Base-by-base conservation (phyloP, 345 rosid genomes). In the Draba incana region DNA sequence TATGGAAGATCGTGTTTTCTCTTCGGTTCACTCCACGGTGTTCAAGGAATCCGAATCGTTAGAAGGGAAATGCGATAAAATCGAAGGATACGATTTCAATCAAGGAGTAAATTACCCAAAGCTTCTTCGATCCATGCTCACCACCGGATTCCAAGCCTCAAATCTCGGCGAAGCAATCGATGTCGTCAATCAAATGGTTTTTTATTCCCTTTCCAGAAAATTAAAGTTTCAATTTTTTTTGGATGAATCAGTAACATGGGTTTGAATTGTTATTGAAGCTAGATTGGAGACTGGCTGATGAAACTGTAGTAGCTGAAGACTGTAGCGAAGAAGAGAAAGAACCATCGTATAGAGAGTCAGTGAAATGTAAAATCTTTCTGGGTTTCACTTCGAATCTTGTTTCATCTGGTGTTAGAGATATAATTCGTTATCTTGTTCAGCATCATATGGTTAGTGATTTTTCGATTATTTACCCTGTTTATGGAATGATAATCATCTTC, bases 321-420 rank as follows among this genome's bases (percentile, higher is more conserved):
- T 89, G 89, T 71, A 77, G 72, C 15, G 93, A 85, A 78, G 86
- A 85, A 76, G 99, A 89, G 79, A 83, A 75, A 64, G 81, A 89
- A 27, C 85, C 68, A 14, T 52, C 75, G 3, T 91, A 82, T 30
- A 84, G 97, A 63, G 75, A 83, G 52, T 86, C 98, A 15, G 85
- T 91, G 30, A 80, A 76, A 70, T 87, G 90, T 82, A 92, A 94
- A 80, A 83, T 94, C 42, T 94, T 94, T 83, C 78, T 89, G 66
- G 99, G 99, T 69, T 94, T 94, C 70, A 94, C 99, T 68, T 94
- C 99, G 12, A 94, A 94, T 84, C 92, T 94, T 35, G 68, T 94
- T 74, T 94, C 97, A 1, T 94, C 99, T 65, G 97, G 99, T 57
- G 76, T 92, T 38, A 83, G 99, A 75, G 99, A 92, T 46, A 83